Conservation (phyloP, 2,329 filamentous ascomycete species). For the Xylariaceae sp. region DNA sequence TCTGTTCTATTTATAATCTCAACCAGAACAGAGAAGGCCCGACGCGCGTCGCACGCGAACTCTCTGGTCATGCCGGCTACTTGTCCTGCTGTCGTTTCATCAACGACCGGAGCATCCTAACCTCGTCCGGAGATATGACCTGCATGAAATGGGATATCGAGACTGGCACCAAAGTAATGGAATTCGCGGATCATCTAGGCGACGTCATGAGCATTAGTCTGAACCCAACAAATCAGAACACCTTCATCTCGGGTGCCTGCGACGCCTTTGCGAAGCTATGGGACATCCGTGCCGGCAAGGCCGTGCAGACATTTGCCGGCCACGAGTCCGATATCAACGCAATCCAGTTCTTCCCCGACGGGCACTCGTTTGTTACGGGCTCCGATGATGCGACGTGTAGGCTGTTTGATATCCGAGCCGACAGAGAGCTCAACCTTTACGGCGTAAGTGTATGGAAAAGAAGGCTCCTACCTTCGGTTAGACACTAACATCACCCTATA, state of each 20-base stretch:
- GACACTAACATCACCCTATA: constrained; percentile 44
- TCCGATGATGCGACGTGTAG: constrained; percentile 97
- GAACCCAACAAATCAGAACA: constrained; percentile 98
- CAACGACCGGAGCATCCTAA: constrained; percentile 96
- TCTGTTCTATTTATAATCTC: constrained; percentile 99
- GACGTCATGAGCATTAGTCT: constrained; percentile 99
- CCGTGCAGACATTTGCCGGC: constrained; percentile 96
- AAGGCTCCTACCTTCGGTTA: no score
- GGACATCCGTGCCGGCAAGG: constrained; percentile 98
- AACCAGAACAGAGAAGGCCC: constrained; percentile 94
- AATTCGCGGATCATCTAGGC: constrained; percentile 96
- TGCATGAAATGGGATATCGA: constrained; percentile 99
- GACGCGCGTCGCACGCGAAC: constrained; percentile 90
- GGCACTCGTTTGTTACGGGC: constrained; percentile 96
- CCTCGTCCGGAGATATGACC: constrained; percentile 98
- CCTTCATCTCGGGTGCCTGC: constrained; percentile 98
- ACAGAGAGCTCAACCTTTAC: constrained; percentile 74
- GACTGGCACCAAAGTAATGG: constrained; percentile 93
- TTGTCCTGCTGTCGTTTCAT: constrained; percentile 98
- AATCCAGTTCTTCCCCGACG: constrained; percentile 99
- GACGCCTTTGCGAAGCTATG: constrained; percentile 98
- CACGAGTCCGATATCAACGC: constrained; percentile 99
- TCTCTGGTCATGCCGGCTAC: constrained; percentile 96
- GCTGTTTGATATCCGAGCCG: constrained; percentile 95
- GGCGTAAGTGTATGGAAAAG: constrained; percentile 53